Evolutionary conservation across 176 grass and related monocot genomes (phyloP), one percentile per base, ranked within the genome.

Genomic region (Aegilops longissima): DNA sequence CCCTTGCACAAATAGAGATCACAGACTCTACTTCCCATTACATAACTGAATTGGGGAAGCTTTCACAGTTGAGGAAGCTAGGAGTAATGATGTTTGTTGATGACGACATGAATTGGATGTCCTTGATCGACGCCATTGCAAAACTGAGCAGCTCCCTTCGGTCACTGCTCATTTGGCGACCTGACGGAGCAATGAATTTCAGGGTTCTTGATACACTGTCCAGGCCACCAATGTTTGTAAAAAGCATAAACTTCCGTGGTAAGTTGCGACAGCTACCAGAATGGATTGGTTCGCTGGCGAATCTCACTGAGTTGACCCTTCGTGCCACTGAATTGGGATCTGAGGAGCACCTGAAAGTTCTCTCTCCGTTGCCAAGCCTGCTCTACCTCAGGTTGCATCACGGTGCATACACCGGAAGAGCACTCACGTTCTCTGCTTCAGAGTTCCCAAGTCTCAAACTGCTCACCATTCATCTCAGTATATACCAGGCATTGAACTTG

Each of bases 31-130:
- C 51, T 24, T 86, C 51, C 2, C 1, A 0, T 30, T 54, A 6
- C 52, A 78, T 90, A 4, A 18, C 0, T 63, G 88, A 90, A 23
- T 23, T 90, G 23, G 72, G 78, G 0, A 90, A 86, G 2, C 18
- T 90, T 18, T 72, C 79, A 17, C 64, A 9, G 24, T 86, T 90
- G 84, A 82, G 23, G 39, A 90, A 86, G 73, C 72, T 90, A 71
- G 84, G 79, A 2, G 79, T 86, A 56, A 78, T 86, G 88, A 90
- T 90, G 79, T 86, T 90, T 78, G 65, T 86, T 78, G 79, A 90
- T 13, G 88, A 90, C 63, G 72, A 90, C 64, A 82, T 12, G 8
- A 72, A 34, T 6, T 86, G 88, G 84, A 14, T 18, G 70, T 86
- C 84, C 54, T 86, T 90, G 51, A 38, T 82, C 6, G 24, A 38